phyloP scores from a whole-genome alignment of 2,329 filamentous ascomycete species.

The Exserohilum rostratum region DNA sequence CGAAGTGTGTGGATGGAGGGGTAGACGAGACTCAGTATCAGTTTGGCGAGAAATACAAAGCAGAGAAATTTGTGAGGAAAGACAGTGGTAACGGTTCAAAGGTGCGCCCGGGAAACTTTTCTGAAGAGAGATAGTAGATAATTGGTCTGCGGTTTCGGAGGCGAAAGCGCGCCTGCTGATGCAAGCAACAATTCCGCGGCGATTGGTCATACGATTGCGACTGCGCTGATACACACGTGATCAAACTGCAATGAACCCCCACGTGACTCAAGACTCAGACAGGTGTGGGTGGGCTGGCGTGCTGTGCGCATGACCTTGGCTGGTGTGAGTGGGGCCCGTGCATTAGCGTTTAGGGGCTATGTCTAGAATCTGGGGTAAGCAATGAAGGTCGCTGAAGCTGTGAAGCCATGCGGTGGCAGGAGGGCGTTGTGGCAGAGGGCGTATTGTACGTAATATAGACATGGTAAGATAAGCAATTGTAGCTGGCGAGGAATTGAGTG shows the following conservation, averaged over 20 bases:
- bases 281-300: too few species aligned
- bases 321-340: constrained; percentile 4
- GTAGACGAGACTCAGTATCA: not conserved
- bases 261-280: too few species aligned
- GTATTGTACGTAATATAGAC: not conserved
- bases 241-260: not conserved
- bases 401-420: not conserved
- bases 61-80: not conserved
- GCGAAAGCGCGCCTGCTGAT: constrained; percentile 22
- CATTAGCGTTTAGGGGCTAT: constrained; percentile 11
- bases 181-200: constrained; percentile 10
- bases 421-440: not conserved
- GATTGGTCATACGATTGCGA: constrained; percentile 18
- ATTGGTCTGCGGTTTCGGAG: constrained; percentile 33
- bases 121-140: constrained; percentile 13
- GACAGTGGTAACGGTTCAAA: not conserved
- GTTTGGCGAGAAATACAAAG: not conserved
- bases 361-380: constrained; percentile 16
- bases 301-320: not conserved
- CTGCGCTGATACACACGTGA: constrained; percentile 11
- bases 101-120: constrained; percentile 30
- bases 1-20: constrained; percentile 3
- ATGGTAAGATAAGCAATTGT: not conserved
- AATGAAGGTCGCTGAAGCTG: not conserved
- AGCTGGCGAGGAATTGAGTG: not conserved